phyloP scores from a whole-genome alignment of 2,329 filamentous ascomycete species.

The Fusarium tupiense region DNA sequence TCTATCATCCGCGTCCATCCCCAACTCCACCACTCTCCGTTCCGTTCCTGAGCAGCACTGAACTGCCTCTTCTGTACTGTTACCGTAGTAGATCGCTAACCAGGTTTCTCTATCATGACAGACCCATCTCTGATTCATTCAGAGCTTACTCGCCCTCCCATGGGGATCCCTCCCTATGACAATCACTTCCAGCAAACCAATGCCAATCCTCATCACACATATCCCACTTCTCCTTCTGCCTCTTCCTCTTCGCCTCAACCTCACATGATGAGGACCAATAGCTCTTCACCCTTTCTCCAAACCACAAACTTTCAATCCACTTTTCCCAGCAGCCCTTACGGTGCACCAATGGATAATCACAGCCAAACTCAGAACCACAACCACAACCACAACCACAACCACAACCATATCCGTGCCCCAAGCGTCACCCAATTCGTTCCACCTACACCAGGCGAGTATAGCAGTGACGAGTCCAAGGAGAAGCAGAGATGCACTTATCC shows the following conservation, averaged over 20 bases:
- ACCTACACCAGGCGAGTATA: slow-evolving; percentile 65
- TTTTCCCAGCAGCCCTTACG: slow-evolving; percentile 64
- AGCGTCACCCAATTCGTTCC: slow-evolving; percentile 78
- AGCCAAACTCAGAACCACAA: slow-evolving; percentile 49
- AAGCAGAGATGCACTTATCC: slow-evolving; percentile 80
- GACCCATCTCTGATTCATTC: slow-evolving; percentile 68
- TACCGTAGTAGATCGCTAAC: slow-evolving; percentile 49
- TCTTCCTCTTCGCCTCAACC: slow-evolving; percentile 62
- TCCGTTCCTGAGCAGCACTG: slow-evolving; percentile 3
- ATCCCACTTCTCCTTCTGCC: slow-evolving; percentile 71
- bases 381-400: slow-evolving; percentile 34
- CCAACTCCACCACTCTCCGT: slow-evolving; percentile 23
- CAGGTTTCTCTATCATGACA: slow-evolving; percentile 46
- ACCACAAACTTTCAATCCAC: slow-evolving; percentile 62
- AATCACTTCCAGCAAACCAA: slow-evolving; percentile 55
- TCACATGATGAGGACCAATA: slow-evolving; percentile 61
- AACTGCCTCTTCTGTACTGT: neutral
- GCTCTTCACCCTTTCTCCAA: slow-evolving; percentile 74
- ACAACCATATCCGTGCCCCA: slow-evolving; percentile 65
- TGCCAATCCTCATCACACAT: slow-evolving; percentile 51
- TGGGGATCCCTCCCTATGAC: slow-evolving; percentile 59
- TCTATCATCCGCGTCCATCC: neutral
- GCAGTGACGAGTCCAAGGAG: slow-evolving; percentile 72
- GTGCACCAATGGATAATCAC: slow-evolving; percentile 54
- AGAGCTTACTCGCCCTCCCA: slow-evolving; percentile 60